phyloP scores from a whole-genome alignment of 108 stramenopile genomes.

The Nitzschia palea region DNA sequence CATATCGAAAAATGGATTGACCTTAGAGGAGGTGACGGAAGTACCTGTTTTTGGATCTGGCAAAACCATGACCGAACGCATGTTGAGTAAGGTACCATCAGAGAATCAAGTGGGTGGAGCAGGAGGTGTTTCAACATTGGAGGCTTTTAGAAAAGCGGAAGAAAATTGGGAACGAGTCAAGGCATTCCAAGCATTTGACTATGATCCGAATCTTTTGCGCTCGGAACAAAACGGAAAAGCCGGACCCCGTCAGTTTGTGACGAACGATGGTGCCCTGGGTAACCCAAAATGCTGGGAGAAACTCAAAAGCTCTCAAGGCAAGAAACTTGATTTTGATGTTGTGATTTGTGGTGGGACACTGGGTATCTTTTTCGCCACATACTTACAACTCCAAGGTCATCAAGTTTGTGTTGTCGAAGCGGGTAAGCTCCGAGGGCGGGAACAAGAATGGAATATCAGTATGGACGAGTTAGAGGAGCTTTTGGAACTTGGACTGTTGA shows the following conservation, averaged over 20 bases:
- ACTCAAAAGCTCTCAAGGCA: constrained; percentile 39
- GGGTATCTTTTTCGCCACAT: constrained; percentile 88
- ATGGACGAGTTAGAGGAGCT: constrained; percentile 85
- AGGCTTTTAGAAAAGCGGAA: constrained; percentile 69
- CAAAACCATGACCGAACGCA: constrained; percentile 29
- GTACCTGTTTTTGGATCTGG: constrained; percentile 11
- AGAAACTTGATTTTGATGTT: constrained; percentile 77
- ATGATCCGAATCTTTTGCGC: constrained; percentile 45
- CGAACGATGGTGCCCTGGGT: constrained; percentile 63
- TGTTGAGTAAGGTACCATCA: constrained; percentile 25
- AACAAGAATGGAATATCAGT: constrained; percentile 96
- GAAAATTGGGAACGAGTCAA: constrained; percentile 69
- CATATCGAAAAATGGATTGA: not conserved
- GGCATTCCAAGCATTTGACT: constrained; percentile 50
- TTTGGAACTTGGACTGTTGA: constrained; percentile 71
- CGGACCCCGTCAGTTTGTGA: constrained; percentile 58
- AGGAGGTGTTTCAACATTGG: constrained; percentile 67
- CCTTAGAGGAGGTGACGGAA: not conserved
- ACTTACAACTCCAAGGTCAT: constrained; percentile 75
- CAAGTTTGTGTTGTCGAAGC: constrained; percentile 84
- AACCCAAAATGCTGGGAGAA: constrained; percentile 72
- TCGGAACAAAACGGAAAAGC: constrained; percentile 36
- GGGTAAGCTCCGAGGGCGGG: constrained; percentile 74
- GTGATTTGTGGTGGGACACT: constrained; percentile 90
- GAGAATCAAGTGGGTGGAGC: constrained; percentile 63